Conservation (phyloP, 2,329 filamentous ascomycete genomes). For the Rhynchosporium secalis region DNA sequence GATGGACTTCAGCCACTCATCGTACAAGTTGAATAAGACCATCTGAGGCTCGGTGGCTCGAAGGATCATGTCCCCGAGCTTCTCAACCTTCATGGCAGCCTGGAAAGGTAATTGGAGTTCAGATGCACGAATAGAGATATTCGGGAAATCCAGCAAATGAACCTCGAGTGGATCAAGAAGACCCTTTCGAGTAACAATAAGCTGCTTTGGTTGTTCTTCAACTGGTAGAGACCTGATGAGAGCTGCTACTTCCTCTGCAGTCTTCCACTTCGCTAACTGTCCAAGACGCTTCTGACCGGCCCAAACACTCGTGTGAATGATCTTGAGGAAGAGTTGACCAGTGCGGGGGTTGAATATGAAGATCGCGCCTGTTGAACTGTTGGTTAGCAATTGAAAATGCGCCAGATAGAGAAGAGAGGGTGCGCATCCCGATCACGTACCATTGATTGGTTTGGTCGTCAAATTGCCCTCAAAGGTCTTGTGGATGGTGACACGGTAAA, state of each 20-base stretch:
- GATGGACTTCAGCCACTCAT: conserved; percentile 98
- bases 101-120: conserved; percentile 98
- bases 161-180: conserved; percentile 95
- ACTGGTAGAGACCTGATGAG: conserved; percentile 93
- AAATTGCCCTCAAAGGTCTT: conserved; percentile 99
- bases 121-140: conserved; percentile 96
- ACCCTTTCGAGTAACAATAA: conserved; percentile 97
- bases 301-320: conserved; percentile 99
- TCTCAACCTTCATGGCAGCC: conserved; percentile 99
- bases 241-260: conserved; percentile 97
- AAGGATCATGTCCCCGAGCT: conserved; percentile 97
- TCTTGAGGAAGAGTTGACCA: conserved; percentile 96
- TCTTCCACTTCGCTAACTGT: conserved; percentile 99
- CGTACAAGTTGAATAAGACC: conserved; percentile 98
- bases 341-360: conserved; percentile 99
- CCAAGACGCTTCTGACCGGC: conserved; percentile 98
- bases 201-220: conserved; percentile 97
- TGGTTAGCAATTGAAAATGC: too few species aligned
- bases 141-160: conserved; percentile 95
- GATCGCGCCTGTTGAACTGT: conserved; percentile 58
- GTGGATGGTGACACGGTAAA: conserved; percentile 98
- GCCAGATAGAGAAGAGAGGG: too few species aligned
- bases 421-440: conserved; percentile 40
- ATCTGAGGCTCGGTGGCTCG: conserved; percentile 98
- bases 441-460: conserved; percentile 99